Evolutionary conservation across 192 early-diverging fungal genomes (phyloP).

Genomic region (Umbelopsis sp.): DNA sequence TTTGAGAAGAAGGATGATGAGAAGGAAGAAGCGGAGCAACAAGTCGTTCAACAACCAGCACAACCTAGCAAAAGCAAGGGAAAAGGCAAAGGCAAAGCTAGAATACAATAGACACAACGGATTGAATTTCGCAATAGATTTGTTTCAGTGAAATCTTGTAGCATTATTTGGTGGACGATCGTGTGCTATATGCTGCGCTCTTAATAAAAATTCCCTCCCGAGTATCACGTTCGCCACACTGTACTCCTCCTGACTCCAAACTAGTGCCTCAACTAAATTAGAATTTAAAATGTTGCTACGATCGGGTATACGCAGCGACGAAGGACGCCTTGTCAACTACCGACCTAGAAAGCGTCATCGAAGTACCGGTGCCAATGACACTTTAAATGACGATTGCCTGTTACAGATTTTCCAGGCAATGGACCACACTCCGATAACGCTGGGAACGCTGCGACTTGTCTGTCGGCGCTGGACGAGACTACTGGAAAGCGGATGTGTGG

Average conservation of each 20-base stretch:
- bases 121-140: too few species aligned
- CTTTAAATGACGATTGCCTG: slow-evolving; percentile 6
- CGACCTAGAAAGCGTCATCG: slow-evolving; percentile 8
- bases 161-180: too few species aligned
- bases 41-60: slow-evolving; percentile 16
- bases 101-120: background rate
- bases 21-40: slow-evolving; percentile 15
- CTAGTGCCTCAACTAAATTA: background rate
- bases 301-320: background rate
- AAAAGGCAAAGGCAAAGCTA: slow-evolving; percentile 46
- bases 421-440: slow-evolving; percentile 6
- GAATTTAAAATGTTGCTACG: background rate
- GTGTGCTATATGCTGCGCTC: too few species aligned
- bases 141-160: too few species aligned
- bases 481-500: slow-evolving; percentile 2
- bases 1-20: slow-evolving; percentile 64
- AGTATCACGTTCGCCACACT: slow-evolving; percentile 1
- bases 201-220: too few species aligned
- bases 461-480: slow-evolving; percentile 14
- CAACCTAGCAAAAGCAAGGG: slow-evolving; percentile 21
- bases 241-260: background rate
- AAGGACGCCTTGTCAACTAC: background rate
- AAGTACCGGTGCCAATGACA: background rate
- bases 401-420: slow-evolving; percentile 9
- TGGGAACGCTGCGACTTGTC: slow-evolving; percentile 11